Percentiles rank a stretch among this genome's conserved stretches.
These are phyloP conservation scores for Penicillium aurantiogriseum DNA, from an alignment of 2,329 filamentous ascomycete species.

Conservation along the genomic window DNA sequence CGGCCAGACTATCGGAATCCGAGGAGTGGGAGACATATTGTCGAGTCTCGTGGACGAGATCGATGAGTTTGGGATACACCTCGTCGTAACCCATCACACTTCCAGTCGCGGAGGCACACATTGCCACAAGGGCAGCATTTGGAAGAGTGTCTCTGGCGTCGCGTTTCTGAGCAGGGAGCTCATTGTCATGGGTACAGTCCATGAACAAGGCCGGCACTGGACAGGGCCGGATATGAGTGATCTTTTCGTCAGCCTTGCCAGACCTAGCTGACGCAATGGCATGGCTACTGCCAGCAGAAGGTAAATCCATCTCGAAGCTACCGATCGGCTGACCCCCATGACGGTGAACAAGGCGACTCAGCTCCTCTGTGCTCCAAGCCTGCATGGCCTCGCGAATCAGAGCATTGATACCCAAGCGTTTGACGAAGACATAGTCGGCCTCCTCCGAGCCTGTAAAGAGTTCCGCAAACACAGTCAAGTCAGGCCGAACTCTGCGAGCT, in stretches of 20 bases:
- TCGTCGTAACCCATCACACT: conserved; percentile 99
- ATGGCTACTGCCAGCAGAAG: conserved; percentile 60
- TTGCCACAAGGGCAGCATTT: conserved; percentile 88
- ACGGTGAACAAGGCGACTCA: conserved; percentile 88
- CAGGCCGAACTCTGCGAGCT: conserved; percentile 81
- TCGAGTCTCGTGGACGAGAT: conserved; percentile 85
- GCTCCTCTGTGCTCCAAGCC: conserved; percentile 89
- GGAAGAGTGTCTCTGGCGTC: conserved; percentile 91
- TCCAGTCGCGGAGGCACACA: conserved; percentile 92
- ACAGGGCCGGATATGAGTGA: conserved; percentile 79
- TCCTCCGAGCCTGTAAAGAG: conserved; percentile 94
- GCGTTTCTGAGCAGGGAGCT: conserved; percentile 90
- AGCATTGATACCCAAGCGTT: conserved; percentile 83
- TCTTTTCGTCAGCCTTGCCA: conserved; percentile 54
- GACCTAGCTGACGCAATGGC: conserved; percentile 36
- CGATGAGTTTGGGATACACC: conserved; percentile 88
- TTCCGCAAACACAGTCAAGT: conserved; percentile 90
- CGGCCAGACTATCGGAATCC: conserved; percentile 47
- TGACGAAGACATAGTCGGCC: conserved; percentile 94
- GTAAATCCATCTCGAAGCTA: conserved; percentile 92
- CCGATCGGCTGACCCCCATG: conserved; percentile 93
- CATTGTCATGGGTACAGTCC: conserved; percentile 99
- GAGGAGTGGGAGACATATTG: conserved; percentile 79
- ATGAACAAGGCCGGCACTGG: conserved; percentile 94
- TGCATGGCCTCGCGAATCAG: conserved; percentile 98